Percentiles rank a stretch among this genome's conserved stretches.
Conservation (phyloP, 2,329 filamentous ascomycete species). For the Aplosporella prunicola region DNA sequence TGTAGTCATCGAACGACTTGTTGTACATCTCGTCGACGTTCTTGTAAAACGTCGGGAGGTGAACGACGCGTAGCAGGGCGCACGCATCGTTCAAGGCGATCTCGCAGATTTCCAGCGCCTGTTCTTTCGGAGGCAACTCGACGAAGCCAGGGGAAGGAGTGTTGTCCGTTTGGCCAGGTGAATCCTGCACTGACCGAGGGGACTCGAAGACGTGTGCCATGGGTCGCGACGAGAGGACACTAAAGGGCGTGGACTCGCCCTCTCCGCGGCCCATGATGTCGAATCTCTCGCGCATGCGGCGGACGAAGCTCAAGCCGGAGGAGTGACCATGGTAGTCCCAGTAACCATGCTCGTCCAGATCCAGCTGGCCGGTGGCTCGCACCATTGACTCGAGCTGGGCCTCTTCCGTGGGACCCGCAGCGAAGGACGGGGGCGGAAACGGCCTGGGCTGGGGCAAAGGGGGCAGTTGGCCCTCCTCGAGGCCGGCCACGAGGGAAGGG, state of each 20-base stretch:
- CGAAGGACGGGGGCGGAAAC: neutral
- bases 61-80: constrained; percentile 61
- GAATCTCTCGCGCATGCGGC: constrained; percentile 79
- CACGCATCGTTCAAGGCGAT: constrained; percentile 54
- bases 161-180: constrained; percentile 44
- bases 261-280: constrained; percentile 63
- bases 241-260: constrained; percentile 48
- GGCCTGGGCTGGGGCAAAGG: constrained; percentile 22
- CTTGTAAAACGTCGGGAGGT: constrained; percentile 71
- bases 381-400: constrained; percentile 84
- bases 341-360: constrained; percentile 81
- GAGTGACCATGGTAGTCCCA: constrained; percentile 95
- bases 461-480: constrained; percentile 55
- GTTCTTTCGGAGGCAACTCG: constrained; percentile 58
- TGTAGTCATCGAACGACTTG: constrained; percentile 42
- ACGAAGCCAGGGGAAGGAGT: constrained; percentile 17
- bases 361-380: constrained; percentile 79
- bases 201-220: constrained; percentile 58
- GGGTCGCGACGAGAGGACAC: constrained; percentile 43
- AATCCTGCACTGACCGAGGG: constrained; percentile 54
- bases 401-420: constrained; percentile 18
- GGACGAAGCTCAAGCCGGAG: constrained; percentile 81
- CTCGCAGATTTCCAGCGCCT: constrained; percentile 48
- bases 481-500: constrained; percentile 66
- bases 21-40: constrained; percentile 72